Percentiles rank a stretch among this genome's conserved stretches.
phyloP scores from a whole-genome alignment of 1,284 basidiomycete genomes.

The Heterobasidion annosum region DNA sequence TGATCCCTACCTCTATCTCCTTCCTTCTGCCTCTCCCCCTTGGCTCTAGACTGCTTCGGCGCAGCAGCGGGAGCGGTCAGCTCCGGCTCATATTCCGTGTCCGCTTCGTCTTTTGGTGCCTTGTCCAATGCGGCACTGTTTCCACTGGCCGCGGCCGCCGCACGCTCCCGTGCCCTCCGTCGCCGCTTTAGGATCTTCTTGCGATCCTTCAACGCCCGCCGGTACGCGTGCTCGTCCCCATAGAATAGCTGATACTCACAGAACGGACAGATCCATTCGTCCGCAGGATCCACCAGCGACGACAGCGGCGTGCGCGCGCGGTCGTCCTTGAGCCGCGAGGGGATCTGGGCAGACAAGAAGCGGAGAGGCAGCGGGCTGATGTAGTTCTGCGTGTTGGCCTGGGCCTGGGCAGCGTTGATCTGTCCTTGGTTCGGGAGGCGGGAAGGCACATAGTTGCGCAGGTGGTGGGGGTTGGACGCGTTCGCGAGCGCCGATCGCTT shows the following conservation, averaged over 20 bases:
- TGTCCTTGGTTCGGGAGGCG: slow-evolving; percentile 55
- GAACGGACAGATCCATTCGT: slow-evolving; percentile 85
- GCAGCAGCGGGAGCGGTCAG: slow-evolving; percentile 12
- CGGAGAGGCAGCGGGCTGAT: slow-evolving; percentile 52
- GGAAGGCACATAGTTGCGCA: slow-evolving; percentile 81
- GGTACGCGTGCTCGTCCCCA: slow-evolving; percentile 58
- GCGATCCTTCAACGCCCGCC: slow-evolving; percentile 58
- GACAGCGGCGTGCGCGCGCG: slow-evolving; percentile 17
- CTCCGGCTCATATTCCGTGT: slow-evolving; percentile 21
- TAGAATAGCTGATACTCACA: slow-evolving; percentile 86
- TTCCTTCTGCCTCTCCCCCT: slow-evolving; percentile 14
- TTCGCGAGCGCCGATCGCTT: slow-evolving; percentile 80
- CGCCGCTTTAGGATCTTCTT: slow-evolving; percentile 73
- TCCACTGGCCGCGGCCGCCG: slow-evolving; percentile 37
- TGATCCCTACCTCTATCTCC: slow-evolving; percentile 13
- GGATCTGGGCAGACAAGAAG: slow-evolving; percentile 61
- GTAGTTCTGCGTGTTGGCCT: slow-evolving; percentile 33
- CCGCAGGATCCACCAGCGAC: slow-evolving; percentile 50
- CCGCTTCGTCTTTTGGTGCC: slow-evolving; percentile 28
- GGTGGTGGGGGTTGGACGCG: slow-evolving; percentile 84
- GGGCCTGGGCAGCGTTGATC: slow-evolving; percentile 26
- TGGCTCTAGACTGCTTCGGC: slow-evolving; percentile 14
- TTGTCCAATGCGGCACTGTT: slow-evolving; percentile 21
- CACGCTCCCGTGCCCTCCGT: slow-evolving; percentile 69
- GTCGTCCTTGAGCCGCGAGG: slow-evolving; percentile 32